Conservation (phyloP, 257 asterid species). For the Solanum bukasovii region DNA sequence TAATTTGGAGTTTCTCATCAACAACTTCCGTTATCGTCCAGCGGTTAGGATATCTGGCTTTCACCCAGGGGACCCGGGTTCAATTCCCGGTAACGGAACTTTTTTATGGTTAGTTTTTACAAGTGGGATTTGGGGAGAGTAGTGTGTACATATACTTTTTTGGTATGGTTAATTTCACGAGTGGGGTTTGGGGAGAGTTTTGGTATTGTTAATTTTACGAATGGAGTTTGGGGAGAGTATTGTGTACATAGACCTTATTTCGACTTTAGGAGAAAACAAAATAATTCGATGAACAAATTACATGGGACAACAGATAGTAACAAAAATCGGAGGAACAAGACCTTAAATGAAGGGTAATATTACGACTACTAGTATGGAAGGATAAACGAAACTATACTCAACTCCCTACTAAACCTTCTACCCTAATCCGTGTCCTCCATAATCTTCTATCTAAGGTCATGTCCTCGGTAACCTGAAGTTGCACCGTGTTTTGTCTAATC, state of each 20-base stretch:
- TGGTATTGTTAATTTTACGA: too few species aligned
- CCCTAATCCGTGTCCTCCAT: background rate
- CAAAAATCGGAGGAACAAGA: background rate
- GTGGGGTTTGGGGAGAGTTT: too few species aligned
- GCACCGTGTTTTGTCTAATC: background rate
- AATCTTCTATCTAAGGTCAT: background rate
- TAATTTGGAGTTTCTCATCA: too few species aligned
- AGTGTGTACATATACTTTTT: too few species aligned
- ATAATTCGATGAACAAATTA: background rate
- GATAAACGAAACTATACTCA: background rate
- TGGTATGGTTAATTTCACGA: too few species aligned
- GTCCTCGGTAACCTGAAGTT: background rate
- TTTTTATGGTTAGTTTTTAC: background rate
- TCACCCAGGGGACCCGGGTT: constrained; percentile 98
- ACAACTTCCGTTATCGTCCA: constrained; percentile 58
- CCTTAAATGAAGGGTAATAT: background rate
- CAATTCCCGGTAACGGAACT: constrained; percentile 84
- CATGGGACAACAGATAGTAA: background rate
- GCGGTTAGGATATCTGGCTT: constrained; percentile 99
- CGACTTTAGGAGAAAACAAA: too few species aligned
- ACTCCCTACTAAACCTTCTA: background rate
- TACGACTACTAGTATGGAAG: background rate
- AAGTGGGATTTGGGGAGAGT: too few species aligned
- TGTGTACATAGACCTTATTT: too few species aligned
- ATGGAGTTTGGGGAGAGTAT: too few species aligned